These are phyloP conservation scores for Colletotrichum tamarilloi DNA, from an alignment of 2,329 filamentous ascomycete genomes.

Conservation along the genomic window DNA sequence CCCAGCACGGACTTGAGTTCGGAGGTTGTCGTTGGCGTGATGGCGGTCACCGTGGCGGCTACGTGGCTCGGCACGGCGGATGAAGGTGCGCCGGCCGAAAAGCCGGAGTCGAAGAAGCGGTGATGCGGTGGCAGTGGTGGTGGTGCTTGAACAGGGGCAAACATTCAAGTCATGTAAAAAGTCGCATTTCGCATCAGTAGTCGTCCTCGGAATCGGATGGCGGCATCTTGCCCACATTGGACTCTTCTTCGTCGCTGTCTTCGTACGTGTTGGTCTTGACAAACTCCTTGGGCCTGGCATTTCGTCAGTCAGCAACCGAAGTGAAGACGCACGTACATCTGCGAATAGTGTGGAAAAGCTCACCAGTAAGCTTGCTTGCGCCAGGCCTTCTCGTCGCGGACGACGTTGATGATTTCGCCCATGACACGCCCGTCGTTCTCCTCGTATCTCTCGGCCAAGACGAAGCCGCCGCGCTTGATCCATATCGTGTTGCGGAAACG, in stretches of 20 bases:
- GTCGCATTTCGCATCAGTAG: slow-evolving; percentile 20
- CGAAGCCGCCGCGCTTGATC: slow-evolving; percentile 90
- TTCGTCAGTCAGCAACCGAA: slow-evolving; percentile 5
- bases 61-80: slow-evolving; percentile 69
- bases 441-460: slow-evolving; percentile 79
- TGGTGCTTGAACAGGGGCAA: not conserved
- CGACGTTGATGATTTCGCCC: slow-evolving; percentile 93
- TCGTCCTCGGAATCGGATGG: slow-evolving; percentile 83
- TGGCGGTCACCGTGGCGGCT: slow-evolving; percentile 74
- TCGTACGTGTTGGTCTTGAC: slow-evolving; percentile 70
- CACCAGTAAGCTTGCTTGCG: slow-evolving; percentile 90
- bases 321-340: not conserved
- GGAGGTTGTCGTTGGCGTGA: slow-evolving; percentile 73
- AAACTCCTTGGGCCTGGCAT: slow-evolving; percentile 81
- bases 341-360: slow-evolving; percentile 36
- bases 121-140: not conserved
- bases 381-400: slow-evolving; percentile 92
- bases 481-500: slow-evolving; percentile 93
- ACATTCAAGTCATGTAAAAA: slow-evolving; percentile 4
- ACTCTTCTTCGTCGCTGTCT: slow-evolving; percentile 81
- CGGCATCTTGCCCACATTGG: slow-evolving; percentile 85
- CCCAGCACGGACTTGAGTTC: slow-evolving; percentile 76
- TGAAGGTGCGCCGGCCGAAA: slow-evolving; percentile 44
- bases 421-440: slow-evolving; percentile 81
- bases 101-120: slow-evolving; percentile 38